Evolutionary conservation across 2,329 filamentous ascomycete species (phyloP), one percentile per base, ranked within the genome.

Genomic region (Raffaelea albimanens): DNA sequence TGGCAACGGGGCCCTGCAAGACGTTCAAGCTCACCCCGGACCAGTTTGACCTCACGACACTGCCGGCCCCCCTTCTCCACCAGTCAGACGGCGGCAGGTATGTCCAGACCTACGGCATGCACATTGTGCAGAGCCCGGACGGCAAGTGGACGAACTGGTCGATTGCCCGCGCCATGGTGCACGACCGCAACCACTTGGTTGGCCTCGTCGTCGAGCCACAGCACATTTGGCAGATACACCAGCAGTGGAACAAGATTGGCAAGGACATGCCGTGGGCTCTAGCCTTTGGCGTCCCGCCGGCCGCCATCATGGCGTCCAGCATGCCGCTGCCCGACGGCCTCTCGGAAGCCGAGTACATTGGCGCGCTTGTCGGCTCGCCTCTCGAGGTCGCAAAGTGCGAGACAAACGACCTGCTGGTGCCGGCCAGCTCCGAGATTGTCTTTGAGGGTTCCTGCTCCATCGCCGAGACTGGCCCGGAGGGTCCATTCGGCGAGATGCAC

Each of bases 351-450:
- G 69, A 62, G 1, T 76, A 74, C 45, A 61, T 75, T 5, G 72
- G 72, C 1, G 64, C 71, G 0, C 59, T 76, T 46, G 62, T 62
- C 1, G 71, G 72, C 2, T 50, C 56, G 0, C 59, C 72, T 0
- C 48, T 76, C 5, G 67, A 76, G 29, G 52, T 76, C 0, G 67
- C 72, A 33, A 75, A 74, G 52, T 75, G 72, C 47, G 72, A 76
- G n/a, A 71, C 66, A 0, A 76, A 71, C 47, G 61, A 67, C 21
- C 55, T 76, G 0, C 55, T 62, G 3, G 71, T 76, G 1, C 73
- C 73, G 0, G 72, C 73, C 0, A 72, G 66, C 47, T 55, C 61
- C 0, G 73, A 77, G 53, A 75, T 76, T 44, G 67, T 76, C 0
- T 57, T 76, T 2, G 72, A 76, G 48, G 73, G 73, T 3, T 67